These are phyloP conservation scores for Eucalyptus guilfoylei DNA, from an alignment of 345 rosid genomes.

Conservation along the genomic window DNA sequence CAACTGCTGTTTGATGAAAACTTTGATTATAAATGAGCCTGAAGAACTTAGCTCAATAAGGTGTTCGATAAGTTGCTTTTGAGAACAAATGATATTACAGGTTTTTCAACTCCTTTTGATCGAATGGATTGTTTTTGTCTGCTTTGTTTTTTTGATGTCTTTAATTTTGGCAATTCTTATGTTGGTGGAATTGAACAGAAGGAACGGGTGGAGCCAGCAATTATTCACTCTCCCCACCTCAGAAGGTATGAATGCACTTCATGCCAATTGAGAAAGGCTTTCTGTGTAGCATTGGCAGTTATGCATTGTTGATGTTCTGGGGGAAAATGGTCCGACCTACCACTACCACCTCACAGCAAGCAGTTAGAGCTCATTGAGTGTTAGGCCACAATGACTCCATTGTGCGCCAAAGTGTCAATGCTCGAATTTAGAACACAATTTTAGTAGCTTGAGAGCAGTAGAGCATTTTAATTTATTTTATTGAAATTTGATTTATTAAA, in stretches of 20 bases:
- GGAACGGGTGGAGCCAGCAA: accelerated
- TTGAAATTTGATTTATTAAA: no score
- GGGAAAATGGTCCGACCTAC: background rate
- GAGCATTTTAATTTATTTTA: no score
- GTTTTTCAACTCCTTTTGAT: no score
- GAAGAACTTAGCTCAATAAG: no score
- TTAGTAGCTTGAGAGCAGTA: accelerated
- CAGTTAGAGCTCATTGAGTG: accelerated
- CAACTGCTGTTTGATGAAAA: accelerated
- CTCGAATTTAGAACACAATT: background rate
- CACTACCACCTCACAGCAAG: accelerated
- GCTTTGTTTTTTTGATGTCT: no score
- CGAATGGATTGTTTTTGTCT: accelerated
- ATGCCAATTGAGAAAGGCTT: accelerated
- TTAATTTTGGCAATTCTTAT: no score
- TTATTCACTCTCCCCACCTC: no score
- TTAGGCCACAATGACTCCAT: accelerated
- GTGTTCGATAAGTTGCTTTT: no score
- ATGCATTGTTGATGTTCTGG: background rate
- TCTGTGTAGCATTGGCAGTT: accelerated
- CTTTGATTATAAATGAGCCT: accelerated
- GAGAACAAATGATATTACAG: no score
- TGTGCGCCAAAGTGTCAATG: background rate
- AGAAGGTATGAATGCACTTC: no score
- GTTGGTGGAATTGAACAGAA: accelerated